Evolutionary conservation across 352 stramenopile species (phyloP).

Genomic region (Plasmopara halstedii): DNA sequence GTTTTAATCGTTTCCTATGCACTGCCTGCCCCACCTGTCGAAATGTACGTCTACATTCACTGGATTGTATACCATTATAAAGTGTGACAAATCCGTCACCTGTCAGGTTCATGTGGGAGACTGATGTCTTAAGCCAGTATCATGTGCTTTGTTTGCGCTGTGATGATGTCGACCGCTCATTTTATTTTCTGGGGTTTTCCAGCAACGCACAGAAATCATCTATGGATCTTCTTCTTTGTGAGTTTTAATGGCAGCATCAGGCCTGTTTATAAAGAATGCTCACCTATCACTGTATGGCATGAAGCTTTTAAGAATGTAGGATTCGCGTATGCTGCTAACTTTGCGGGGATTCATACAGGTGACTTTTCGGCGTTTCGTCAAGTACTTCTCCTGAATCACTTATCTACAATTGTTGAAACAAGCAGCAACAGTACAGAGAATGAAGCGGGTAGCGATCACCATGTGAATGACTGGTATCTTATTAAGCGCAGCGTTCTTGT

Average conservation of each 20-base stretch:
- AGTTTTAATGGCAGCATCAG: slow-evolving; percentile 6
- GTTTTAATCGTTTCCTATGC: slow-evolving; percentile 39
- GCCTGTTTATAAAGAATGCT: background rate
- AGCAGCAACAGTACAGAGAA: background rate
- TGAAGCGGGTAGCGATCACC: background rate
- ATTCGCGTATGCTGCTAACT: slow-evolving; percentile 25
- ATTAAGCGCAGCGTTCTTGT: slow-evolving; percentile 45
- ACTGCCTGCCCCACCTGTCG: slow-evolving; percentile 22
- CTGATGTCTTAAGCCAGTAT: slow-evolving; percentile 11
- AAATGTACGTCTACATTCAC: slow-evolving; percentile 33
- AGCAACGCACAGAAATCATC: slow-evolving; percentile 15
- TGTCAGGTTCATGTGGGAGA: slow-evolving; percentile 19
- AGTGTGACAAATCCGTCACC: slow-evolving; percentile 1
- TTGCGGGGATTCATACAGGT: slow-evolving; percentile 3
- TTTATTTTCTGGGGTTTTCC: slow-evolving; percentile 45
- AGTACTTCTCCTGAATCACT: slow-evolving; percentile 35
- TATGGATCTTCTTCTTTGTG: slow-evolving; percentile 41
- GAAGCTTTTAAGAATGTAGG: slow-evolving; percentile 47
- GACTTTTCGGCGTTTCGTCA: slow-evolving; percentile 11
- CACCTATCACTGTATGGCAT: background rate
- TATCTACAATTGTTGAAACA: slow-evolving; percentile 9
- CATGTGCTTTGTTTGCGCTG: slow-evolving; percentile 37
- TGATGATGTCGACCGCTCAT: slow-evolving; percentile 32
- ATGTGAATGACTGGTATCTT: slow-evolving; percentile 15
- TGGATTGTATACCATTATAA: background rate